Conservation (phyloP, 2,329 filamentous ascomycete genomes). For the Alternaria arborescens region DNA sequence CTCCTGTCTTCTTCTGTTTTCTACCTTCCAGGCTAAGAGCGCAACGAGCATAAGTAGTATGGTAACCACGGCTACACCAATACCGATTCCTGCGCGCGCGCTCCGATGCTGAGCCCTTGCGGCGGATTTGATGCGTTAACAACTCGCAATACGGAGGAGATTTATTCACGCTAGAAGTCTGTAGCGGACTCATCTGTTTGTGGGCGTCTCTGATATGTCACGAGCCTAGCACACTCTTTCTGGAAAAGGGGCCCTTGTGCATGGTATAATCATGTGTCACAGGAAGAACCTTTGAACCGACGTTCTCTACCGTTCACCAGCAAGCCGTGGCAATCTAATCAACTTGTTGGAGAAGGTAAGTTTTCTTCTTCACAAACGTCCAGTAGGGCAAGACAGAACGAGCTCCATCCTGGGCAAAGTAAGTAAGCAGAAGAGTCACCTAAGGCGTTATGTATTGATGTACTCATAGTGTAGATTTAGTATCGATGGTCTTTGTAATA, state of each 20-base stretch:
- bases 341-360: neutral
- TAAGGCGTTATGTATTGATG: neutral
- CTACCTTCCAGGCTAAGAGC: neutral
- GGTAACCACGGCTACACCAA: neutral
- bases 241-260: neutral
- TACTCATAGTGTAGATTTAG: neutral
- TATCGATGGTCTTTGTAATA: neutral
- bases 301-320: neutral
- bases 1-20: neutral
- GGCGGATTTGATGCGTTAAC: neutral
- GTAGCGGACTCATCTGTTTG: neutral
- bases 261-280: neutral
- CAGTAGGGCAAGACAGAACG: neutral
- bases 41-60: neutral
- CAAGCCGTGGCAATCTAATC: neutral
- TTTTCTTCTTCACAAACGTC: neutral
- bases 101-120: neutral
- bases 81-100: conserved; percentile 1
- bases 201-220: neutral
- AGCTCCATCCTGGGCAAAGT: neutral
- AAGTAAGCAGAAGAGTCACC: neutral
- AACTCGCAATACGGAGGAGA: neutral
- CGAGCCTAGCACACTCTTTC: neutral
- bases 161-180: neutral
- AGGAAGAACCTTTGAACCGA: neutral